A percentile compares a stretch with the other conserved stretches of the same genome.
Evolutionary conservation across 805 yeast genomes (phyloP).

Genomic region (Kuraishia hungarica): DNA sequence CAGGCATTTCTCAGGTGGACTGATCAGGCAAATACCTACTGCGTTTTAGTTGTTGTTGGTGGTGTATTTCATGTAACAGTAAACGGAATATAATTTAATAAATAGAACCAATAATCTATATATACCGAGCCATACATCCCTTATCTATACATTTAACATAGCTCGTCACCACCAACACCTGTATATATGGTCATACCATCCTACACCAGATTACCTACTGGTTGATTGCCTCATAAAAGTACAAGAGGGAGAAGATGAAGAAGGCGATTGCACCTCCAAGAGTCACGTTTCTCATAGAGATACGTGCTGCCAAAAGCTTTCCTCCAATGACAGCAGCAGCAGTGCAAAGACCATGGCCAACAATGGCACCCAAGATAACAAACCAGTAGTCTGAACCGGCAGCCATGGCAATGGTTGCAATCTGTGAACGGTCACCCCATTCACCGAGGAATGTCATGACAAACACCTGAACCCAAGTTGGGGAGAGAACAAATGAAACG

Average conservation of each 20-base stretch:
- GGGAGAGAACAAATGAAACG: conserved; percentile 63
- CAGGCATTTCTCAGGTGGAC: not conserved
- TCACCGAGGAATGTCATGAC: conserved; percentile 95
- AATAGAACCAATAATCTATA: not conserved
- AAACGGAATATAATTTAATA: not conserved
- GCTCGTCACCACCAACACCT: not conserved
- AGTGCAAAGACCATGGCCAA: conserved; percentile 87
- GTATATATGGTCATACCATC: not conserved
- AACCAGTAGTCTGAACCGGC: conserved; percentile 91
- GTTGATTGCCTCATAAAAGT: conserved; percentile 59
- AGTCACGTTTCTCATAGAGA: conserved; percentile 87
- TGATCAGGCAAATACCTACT: not conserved
- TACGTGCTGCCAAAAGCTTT: conserved; percentile 76
- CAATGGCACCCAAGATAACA: conserved; percentile 80
- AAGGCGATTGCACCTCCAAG: conserved; percentile 87
- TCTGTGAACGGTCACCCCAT: conserved; percentile 98
- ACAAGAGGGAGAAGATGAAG: conserved; percentile 71
- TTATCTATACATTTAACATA: not conserved
- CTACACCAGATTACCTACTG: not conserved
- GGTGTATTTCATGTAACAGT: not conserved
- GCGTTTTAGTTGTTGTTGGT: not conserved
- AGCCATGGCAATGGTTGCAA: conserved; percentile 97
- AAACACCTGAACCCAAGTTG: conserved; percentile 90
- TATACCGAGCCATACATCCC: not conserved
- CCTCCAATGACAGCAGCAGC: conserved; percentile 93